These are phyloP conservation scores for Hyaloperonospora brassicae DNA, from an alignment of 352 stramenopile species.

Conservation along the genomic window DNA sequence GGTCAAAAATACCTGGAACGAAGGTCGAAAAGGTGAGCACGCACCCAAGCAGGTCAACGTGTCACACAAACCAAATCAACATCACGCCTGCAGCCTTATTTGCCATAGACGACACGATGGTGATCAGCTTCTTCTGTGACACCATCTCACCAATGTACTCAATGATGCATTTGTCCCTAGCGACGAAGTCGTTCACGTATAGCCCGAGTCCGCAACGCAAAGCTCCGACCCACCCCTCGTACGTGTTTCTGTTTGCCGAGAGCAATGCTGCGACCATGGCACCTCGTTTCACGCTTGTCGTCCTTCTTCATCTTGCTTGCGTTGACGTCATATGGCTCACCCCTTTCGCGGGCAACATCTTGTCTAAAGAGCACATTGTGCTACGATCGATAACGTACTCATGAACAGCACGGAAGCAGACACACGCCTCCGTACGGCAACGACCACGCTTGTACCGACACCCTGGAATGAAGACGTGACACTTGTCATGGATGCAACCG, in stretches of 20 bases:
- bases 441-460: constrained; percentile 80
- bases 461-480: constrained; percentile 83
- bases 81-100: constrained; percentile 62
- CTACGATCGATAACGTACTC: constrained; percentile 93
- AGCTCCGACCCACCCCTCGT: constrained; percentile 68
- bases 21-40: constrained; percentile 7
- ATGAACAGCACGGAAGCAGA: constrained; percentile 83
- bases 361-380: constrained; percentile 56
- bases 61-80: background rate
- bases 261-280: constrained; percentile 58
- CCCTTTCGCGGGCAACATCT: constrained; percentile 25
- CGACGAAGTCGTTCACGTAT: constrained; percentile 82
- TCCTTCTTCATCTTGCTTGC: constrained; percentile 11
- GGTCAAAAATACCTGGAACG: constrained; percentile 87
- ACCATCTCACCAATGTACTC: constrained; percentile 94
- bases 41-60: background rate
- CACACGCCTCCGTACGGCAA: constrained; percentile 82
- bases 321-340: constrained; percentile 13
- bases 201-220: constrained; percentile 85
- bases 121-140: constrained; percentile 87
- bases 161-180: constrained; percentile 90
- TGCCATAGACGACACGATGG: constrained; percentile 83
- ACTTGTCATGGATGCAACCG: constrained; percentile 64
- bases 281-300: constrained; percentile 29
- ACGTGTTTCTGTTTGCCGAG: constrained; percentile 50